phyloP scores from a whole-genome alignment of 257 asterid species.

The Gentiana dahurica region DNA sequence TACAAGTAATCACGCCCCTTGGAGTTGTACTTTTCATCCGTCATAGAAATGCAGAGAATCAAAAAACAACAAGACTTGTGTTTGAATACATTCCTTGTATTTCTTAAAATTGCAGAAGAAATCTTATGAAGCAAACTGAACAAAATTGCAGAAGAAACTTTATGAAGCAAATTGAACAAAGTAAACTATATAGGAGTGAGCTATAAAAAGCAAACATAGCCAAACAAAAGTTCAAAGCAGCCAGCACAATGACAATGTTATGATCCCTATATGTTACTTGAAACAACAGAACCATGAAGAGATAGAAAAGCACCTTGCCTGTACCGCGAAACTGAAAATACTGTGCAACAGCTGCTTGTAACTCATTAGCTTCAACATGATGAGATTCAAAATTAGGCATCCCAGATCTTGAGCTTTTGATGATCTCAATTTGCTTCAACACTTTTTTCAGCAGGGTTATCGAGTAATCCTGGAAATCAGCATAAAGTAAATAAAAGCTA shows the following conservation, averaged over 20 bases:
- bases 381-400: conserved; percentile 83
- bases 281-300: conserved; percentile 1
- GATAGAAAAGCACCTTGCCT: conserved; percentile 55
- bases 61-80: too few species aligned
- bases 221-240: conserved; percentile 5
- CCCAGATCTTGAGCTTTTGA: conserved; percentile 89
- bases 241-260: not conserved
- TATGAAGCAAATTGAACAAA: not conserved
- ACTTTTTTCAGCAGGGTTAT: conserved; percentile 75
- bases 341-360: conserved; percentile 77
- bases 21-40: too few species aligned
- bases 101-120: not conserved
- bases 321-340: conserved; percentile 86
- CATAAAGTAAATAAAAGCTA: conserved; percentile 20
- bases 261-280: too few species aligned
- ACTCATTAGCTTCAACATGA: conserved; percentile 72
- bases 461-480: conserved; percentile 72
- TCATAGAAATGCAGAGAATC: too few species aligned
- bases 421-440: conserved; percentile 69
- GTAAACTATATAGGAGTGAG: not conserved
- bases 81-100: too few species aligned
- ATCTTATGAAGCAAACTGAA: not conserved
- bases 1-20: too few species aligned
- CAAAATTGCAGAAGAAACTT: not conserved
- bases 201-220: not conserved